Percentiles rank a stretch among this genome's conserved stretches.
These are phyloP conservation scores for Fusarium anguioides DNA, from an alignment of 2,329 filamentous ascomycete species.

Conservation along the genomic window DNA sequence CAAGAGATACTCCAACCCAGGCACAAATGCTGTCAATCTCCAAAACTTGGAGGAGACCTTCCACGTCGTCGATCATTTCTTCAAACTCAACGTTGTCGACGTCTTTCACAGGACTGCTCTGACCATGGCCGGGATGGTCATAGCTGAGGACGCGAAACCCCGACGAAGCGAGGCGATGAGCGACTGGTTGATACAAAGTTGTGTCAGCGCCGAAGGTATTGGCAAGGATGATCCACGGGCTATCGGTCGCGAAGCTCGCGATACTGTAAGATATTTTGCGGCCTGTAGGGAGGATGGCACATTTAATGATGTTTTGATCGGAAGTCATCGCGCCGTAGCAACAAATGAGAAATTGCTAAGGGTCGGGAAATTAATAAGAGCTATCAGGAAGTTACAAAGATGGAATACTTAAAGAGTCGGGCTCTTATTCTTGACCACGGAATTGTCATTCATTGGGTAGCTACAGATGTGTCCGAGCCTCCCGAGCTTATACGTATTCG, in stretches of 20 bases:
- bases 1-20: constrained; percentile 11
- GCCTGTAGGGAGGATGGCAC: not conserved
- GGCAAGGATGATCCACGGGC: not conserved
- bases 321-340: no score
- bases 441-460: no score
- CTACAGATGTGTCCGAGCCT: no score
- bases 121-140: not conserved
- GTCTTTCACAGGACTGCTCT: not conserved
- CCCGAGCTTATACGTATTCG: no score
- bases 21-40: not conserved
- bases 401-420: no score
- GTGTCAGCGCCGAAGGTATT: constrained; percentile 11
- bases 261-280: not conserved
- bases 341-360: no score
- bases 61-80: not conserved
- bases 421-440: no score
- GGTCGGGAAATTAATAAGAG: no score
- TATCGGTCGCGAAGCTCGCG: rapidly evolving
- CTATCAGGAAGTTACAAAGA: no score
- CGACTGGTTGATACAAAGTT: not conserved
- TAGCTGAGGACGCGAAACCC: constrained; percentile 5
- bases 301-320: not conserved
- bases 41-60: not conserved
- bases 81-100: not conserved
- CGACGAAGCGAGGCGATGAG: not conserved